Evolutionary conservation across 2,329 filamentous ascomycete genomes (phyloP).

Genomic region (Helotiales sp.): DNA sequence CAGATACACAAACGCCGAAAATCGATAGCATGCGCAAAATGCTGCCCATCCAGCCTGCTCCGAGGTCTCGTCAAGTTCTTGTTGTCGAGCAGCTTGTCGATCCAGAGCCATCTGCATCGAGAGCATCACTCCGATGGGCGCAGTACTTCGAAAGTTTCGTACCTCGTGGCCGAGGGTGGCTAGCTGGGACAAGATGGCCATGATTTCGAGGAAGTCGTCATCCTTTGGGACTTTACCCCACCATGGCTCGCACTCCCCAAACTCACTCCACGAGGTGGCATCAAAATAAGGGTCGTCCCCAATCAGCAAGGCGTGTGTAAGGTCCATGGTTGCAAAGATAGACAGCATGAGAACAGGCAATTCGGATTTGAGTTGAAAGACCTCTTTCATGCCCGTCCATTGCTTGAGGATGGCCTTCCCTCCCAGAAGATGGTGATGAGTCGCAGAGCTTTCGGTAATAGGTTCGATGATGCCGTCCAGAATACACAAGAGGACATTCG

Average conservation of each 20-base stretch:
- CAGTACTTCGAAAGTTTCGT: conserved; percentile 21
- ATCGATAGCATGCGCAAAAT: conserved; percentile 39
- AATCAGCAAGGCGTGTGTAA: conserved; percentile 43
- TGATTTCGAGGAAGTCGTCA: conserved; percentile 37
- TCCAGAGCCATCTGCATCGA: conserved; percentile 29
- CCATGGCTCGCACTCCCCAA: conserved; percentile 43
- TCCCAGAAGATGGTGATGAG: conserved; percentile 30
- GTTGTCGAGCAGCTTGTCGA: conserved; percentile 25
- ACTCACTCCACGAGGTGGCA: conserved; percentile 39
- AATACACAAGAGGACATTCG: conserved; percentile 45
- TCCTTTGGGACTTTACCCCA: conserved; percentile 37
- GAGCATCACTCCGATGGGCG: conserved; percentile 27
- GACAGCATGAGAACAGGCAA: conserved; percentile 42
- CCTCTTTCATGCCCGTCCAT: conserved; percentile 27
- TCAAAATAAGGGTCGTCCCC: conserved; percentile 41
- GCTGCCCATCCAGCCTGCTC: conserved; percentile 37
- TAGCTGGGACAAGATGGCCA: conserved; percentile 34
- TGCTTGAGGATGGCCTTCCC: conserved; percentile 32
- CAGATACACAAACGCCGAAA: conserved; percentile 41
- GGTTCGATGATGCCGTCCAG: conserved; percentile 33
- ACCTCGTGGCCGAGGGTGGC: conserved; percentile 38
- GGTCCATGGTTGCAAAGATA: conserved; percentile 44
- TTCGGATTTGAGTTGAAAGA: conserved; percentile 26
- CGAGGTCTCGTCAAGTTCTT: conserved; percentile 12
- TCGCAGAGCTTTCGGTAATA: conserved; percentile 26